Evolutionary conservation across 345 rosid species (phyloP), one percentile per base, ranked within the genome.

Genomic region (Murraya koenigii): DNA sequence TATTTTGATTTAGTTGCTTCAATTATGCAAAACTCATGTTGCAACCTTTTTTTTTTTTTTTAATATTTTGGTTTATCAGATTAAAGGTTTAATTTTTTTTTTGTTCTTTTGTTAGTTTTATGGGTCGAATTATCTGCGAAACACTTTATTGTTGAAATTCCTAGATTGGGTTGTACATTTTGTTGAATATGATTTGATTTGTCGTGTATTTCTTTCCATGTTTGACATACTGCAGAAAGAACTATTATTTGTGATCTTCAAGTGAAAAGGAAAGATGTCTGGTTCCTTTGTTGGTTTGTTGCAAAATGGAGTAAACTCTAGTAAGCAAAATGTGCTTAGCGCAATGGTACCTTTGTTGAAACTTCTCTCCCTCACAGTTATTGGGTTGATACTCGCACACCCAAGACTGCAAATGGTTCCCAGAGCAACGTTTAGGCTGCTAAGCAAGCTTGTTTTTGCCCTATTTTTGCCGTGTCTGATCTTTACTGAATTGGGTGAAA

Each of bases 401-500:
- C 98, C 91, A 1, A 90, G 77, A 69, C 80, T 82, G 30, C 88
- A 87, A 69, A 83, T 90, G 69, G 81, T 88, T 66, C 98, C 98
- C 0, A 89, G 83, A 74, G 95, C 93, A 0, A 90, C 98, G 1
- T 96, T 93, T 60, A 86, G 83, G 86, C 93, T 96, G 64, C 84
- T 96, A 9, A 94, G 99, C 88, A 94, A 96, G 86, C 94, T 96
- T 65, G 97, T 92, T 58, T 96, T 94, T 79, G 97, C 92, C 25
- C 66, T 94, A 5, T 96, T 96, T 90, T 85, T 96, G 82, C 99
- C 98, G 5, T 94, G 99, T 83, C 76, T 96, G 6, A 94, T 94
- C 76, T 96, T 96, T 71, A 91, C 98, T 1, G 94, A 91, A 87
- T 89, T 94, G 15, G 99, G 97, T 38, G 97, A 91, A 87, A 86